Conservation (phyloP, 164 flowering plant genomes). For the Aristolochia fimbriata region DNA sequence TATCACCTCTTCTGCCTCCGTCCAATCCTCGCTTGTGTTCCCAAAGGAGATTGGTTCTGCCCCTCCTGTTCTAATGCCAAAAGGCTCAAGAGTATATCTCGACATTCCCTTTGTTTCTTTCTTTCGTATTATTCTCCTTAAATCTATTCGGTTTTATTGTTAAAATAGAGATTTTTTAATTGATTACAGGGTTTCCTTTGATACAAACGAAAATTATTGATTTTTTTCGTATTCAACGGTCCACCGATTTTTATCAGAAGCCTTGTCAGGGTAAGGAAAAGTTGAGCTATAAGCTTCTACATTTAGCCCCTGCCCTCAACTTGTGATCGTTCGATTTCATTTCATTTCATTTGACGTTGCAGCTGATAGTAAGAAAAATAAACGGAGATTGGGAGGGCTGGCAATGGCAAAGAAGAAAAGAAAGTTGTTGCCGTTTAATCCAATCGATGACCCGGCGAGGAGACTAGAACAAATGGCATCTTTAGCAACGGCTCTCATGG, state of each 20-base stretch:
- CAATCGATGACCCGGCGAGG: constrained; percentile 50
- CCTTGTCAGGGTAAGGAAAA: constrained; percentile 27
- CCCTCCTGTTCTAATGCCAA: constrained; percentile 44
- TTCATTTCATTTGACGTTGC: background rate
- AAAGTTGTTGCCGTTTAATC: constrained; percentile 60
- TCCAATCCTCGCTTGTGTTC: constrained; percentile 67
- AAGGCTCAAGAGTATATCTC: constrained; percentile 28
- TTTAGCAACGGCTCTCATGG: constrained; percentile 69
- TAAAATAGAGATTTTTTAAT: constrained; percentile 2
- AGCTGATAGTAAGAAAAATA: constrained; percentile 35
- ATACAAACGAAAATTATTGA: constrained; percentile 85
- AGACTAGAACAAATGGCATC: constrained; percentile 85
- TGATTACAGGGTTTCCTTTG: constrained; percentile 58
- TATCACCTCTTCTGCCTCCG: constrained; percentile 71
- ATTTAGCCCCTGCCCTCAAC: background rate
- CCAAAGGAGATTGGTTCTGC: constrained; percentile 80
- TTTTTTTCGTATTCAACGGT: constrained; percentile 70
- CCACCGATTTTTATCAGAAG: constrained; percentile 18
- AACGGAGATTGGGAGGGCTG: constrained; percentile 35
- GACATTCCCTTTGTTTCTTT: background rate
- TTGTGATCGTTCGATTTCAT: background rate
- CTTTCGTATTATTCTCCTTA: background rate
- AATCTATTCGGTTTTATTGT: background rate
- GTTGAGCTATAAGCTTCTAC: background rate
- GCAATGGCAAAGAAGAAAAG: constrained; percentile 64